These are phyloP conservation scores for Neurospora pannonica DNA, from an alignment of 495 filamentous ascomycete genomes.

Conservation along the genomic window DNA sequence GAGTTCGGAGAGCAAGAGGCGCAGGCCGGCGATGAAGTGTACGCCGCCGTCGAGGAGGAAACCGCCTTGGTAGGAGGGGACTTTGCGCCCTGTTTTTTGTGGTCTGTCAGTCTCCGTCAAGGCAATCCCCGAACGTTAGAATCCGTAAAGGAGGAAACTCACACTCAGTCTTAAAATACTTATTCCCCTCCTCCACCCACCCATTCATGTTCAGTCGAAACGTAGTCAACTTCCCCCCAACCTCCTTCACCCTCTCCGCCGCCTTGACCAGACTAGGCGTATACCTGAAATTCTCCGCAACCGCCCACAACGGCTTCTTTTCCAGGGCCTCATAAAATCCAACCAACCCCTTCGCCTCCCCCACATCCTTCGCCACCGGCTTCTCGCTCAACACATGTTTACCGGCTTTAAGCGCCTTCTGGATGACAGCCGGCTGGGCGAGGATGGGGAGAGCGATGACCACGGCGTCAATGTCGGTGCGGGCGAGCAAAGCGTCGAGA, in stretches of 20 bases:
- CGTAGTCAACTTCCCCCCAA: conserved; percentile 58
- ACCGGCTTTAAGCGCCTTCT: conserved; percentile 50
- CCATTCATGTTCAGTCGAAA: conserved; percentile 50
- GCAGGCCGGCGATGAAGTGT: conserved; percentile 58
- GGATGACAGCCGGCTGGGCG: conserved; percentile 47
- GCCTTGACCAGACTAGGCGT: conserved; percentile 46
- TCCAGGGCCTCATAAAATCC: conserved; percentile 46
- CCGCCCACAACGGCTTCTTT: conserved; percentile 45
- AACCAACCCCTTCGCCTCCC: conserved; percentile 49
- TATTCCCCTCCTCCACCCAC: conserved; percentile 39
- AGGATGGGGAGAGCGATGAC: conserved; percentile 60
- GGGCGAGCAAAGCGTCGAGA: conserved; percentile 51
- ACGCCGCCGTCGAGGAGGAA: conserved; percentile 71
- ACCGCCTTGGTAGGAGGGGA: conserved; percentile 62
- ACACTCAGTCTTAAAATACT: conserved; percentile 52
- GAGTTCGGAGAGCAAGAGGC: conserved; percentile 47
- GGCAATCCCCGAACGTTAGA: no score
- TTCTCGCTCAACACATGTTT: conserved; percentile 81
- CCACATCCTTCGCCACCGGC: conserved; percentile 60
- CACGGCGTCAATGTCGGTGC: conserved; percentile 58
- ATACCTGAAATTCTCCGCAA: conserved; percentile 73
- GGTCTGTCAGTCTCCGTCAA: neutral
- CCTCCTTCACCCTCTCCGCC: conserved; percentile 40
- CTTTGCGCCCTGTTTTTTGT: conserved; percentile 50
- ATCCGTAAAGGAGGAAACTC: no score